A percentile compares a stretch with the other conserved stretches of the same genome.
Conservation (phyloP, 129 eudicot species). For the Silybum marianum region DNA sequence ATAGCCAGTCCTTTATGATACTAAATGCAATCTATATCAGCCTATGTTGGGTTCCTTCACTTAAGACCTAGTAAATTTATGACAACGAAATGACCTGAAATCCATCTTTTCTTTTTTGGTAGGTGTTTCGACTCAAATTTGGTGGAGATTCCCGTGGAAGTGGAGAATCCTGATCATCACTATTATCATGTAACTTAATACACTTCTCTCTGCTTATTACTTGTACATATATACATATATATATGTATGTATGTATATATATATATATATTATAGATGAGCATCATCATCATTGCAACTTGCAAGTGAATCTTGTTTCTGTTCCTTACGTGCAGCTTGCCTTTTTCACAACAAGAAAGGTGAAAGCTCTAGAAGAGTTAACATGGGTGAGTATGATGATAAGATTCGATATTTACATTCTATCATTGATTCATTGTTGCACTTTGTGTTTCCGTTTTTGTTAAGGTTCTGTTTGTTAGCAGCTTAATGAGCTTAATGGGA, state of each 20-base stretch:
- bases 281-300: not conserved
- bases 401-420: not conserved
- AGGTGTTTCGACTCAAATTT: conserved; percentile 83
- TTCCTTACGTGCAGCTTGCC: conserved; percentile 70
- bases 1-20: not conserved
- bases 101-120: conserved; percentile 8
- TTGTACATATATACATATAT: not conserved
- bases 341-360: conserved; percentile 89
- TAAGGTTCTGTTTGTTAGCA: no score
- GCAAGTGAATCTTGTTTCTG: conserved; percentile 7
- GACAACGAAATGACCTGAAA: not conserved
- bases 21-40: not conserved
- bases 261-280: not conserved
- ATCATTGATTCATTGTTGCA: not conserved
- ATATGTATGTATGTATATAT: no score
- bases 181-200: conserved; percentile 64
- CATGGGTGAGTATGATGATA: conserved; percentile 74
- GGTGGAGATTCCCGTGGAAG: conserved; percentile 93
- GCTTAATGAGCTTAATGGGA: no score
- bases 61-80: not conserved
- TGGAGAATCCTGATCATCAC: conserved; percentile 91
- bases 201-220: not conserved
- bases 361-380: conserved; percentile 85
- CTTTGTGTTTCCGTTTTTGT: not conserved
- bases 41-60: not conserved